Evolutionary conservation across 495 filamentous ascomycete genomes (phyloP).

Genomic region (Hamigera avellanea): DNA sequence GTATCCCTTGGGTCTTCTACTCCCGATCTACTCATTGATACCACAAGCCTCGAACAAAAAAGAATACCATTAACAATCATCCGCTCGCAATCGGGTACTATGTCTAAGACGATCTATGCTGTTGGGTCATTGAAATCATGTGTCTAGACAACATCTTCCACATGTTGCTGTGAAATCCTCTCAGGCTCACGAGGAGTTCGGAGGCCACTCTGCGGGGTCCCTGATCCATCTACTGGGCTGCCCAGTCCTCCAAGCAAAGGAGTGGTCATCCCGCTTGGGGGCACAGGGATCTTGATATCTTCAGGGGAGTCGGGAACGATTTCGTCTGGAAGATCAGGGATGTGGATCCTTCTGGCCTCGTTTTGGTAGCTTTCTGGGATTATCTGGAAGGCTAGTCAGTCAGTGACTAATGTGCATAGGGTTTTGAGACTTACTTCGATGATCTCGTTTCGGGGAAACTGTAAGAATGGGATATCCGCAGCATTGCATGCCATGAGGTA

Average conservation of each 20-base stretch:
- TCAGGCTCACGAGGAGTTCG: slow-evolving; percentile 33
- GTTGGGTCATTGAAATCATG: neutral
- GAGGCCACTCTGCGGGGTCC: slow-evolving; percentile 31
- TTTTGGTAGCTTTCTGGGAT: slow-evolving; percentile 97
- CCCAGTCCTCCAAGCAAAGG: slow-evolving; percentile 35
- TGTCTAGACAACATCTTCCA: slow-evolving; percentile 35
- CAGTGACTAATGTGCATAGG: slow-evolving; percentile 4
- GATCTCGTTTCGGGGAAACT: slow-evolving; percentile 93
- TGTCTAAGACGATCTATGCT: neutral
- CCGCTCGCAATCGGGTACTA: neutral
- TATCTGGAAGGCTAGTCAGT: slow-evolving; percentile 42
- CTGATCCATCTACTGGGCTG: slow-evolving; percentile 29
- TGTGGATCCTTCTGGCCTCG: slow-evolving; percentile 76
- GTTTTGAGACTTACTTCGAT: slow-evolving; percentile 54
- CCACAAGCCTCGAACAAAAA: neutral
- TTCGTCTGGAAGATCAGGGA: slow-evolving; percentile 48
- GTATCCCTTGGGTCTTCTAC: slow-evolving; percentile 3
- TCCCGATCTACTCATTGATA: neutral
- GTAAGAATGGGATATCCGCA: slow-evolving; percentile 85
- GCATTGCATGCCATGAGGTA: slow-evolving; percentile 98
- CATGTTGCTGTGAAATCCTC: slow-evolving; percentile 36
- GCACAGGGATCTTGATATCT: slow-evolving; percentile 73
- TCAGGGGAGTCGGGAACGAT: slow-evolving; percentile 67
- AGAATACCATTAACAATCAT: neutral
- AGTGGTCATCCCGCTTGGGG: slow-evolving; percentile 42